phyloP scores from a whole-genome alignment of 148 eudicot species.

The Agrostemma githago region DNA sequence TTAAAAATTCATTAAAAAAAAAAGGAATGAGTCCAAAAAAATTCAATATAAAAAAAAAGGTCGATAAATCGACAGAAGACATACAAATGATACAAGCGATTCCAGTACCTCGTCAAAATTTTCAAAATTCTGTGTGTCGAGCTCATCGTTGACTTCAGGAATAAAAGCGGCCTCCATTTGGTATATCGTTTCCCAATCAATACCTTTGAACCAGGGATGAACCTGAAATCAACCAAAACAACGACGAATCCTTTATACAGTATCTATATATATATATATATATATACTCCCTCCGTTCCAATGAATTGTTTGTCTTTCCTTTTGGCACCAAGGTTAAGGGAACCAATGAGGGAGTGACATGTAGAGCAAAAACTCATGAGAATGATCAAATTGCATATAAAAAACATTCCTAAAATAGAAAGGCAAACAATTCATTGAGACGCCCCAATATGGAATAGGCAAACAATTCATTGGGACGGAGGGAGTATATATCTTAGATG shows the following conservation, averaged over 20 bases:
- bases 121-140: conserved; percentile 96
- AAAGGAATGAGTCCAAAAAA: conserved; percentile 1
- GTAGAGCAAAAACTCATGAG: too few relatives aligned
- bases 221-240: conserved; percentile 31
- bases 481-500: conserved; percentile 32
- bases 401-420: too few relatives aligned
- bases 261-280: too few relatives aligned
- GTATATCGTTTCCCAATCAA: conserved; percentile 83
- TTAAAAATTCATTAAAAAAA: conserved; percentile 25
- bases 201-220: conserved; percentile 75
- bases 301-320: too few relatives aligned
- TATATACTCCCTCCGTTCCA: too few relatives aligned
- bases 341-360: too few relatives aligned
- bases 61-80: conserved; percentile 6
- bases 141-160: conserved; percentile 93
- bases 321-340: too few relatives aligned
- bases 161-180: conserved; percentile 93
- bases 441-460: too few relatives aligned
- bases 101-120: conserved; percentile 85
- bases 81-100: background rate
- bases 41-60: background rate
- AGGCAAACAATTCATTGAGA: too few relatives aligned
- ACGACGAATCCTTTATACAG: conserved; percentile 1
- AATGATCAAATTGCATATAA: too few relatives aligned
- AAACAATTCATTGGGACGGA: too few relatives aligned